Evolutionary conservation across 2,329 filamentous ascomycete species (phyloP), one percentile per base, ranked within the genome.

Genomic region (Metarhizium guizhouense): DNA sequence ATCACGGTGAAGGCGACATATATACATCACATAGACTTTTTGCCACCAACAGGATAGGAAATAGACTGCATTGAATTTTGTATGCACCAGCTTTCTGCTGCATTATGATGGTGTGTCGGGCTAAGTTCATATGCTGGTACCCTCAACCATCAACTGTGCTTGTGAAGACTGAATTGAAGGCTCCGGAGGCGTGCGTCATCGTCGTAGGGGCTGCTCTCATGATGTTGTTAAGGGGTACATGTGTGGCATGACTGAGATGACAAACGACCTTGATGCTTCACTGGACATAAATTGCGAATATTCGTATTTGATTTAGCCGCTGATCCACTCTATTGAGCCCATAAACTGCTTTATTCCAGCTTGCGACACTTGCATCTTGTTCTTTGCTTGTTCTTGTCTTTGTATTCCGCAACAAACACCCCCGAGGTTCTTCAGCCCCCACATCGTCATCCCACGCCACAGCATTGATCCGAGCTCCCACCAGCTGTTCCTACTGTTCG

Each of bases 151-250:
- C 50, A 58, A 34, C 32, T 5, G 32, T 25, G 32, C 6, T 34
- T 34, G 32, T 25, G 25, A 25, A 25, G 25, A 25, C 4, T 25
- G 25, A 25, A 25, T 62, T 59, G 3, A 47, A 4, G 11, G 18
- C 43, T 55, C 29, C 18, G 34, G 32, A 40, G 45, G 32, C 32
- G 32, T 57, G 54, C 54, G 56, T 56, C 56, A 57, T 57, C 51
- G 47, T 55, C 51, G 30, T 18, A 51, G 42, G 6, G 13, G 42
- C n/a, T 45, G 13, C 42, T 45, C 13, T 11, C 42, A 7, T 7
- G 7, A 16, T 45, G 42, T 45, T 45, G 14, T 14, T 40, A 40
- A 25, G 25, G 36, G 36, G 14, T 40, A 40, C 36, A 40, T 25
- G 4, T 25, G 25, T 25, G 25, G 25, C 25, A 25, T 25, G 25